phyloP scores from a whole-genome alignment of 139 green algal genomes.

The Micractinium conductrix region DNA sequence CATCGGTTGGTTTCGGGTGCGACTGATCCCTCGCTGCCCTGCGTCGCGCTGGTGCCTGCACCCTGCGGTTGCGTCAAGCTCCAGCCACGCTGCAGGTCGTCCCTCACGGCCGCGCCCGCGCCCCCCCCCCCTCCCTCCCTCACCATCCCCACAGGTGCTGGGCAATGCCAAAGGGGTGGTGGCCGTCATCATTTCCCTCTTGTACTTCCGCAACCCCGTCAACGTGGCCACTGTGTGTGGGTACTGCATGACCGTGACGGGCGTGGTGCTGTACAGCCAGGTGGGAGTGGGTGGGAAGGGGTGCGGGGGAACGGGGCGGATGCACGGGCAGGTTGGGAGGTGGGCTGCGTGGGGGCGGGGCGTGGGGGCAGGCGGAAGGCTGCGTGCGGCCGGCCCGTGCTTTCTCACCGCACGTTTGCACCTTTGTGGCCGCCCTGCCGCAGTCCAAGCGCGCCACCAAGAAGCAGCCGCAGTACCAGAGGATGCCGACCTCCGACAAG shows the following conservation, averaged over 20 bases:
- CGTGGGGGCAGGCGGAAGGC: too few species aligned
- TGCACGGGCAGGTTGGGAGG: not conserved
- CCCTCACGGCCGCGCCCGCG: not conserved
- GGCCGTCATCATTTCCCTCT: conserved; percentile 81
- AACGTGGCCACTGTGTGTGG: conserved; percentile 68
- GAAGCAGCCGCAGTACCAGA: not conserved
- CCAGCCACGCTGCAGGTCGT: too few species aligned
- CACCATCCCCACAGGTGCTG: conserved; percentile 72
- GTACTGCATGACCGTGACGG: conserved; percentile 83
- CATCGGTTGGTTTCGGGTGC: too few species aligned
- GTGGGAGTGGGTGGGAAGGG: not conserved
- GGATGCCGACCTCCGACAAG: too few species aligned
- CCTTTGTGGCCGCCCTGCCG: not conserved
- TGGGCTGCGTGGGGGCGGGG: not conserved
- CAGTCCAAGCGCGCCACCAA: conserved; percentile 18
- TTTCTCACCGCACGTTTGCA: not conserved
- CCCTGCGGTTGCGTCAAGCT: too few species aligned
- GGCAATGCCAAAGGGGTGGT: conserved; percentile 97
- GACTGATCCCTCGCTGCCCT: too few species aligned
- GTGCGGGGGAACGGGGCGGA: not conserved
- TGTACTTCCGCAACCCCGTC: conserved; percentile 88
- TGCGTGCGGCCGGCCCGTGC: not conserved
- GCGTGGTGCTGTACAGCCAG: conserved; percentile 76
- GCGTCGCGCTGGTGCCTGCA: too few species aligned
- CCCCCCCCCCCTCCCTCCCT: not conserved